A percentile compares a stretch with the other conserved stretches of the same genome.
Conservation (phyloP, 2,329 filamentous ascomycete species). For the Cladosporium sp. region DNA sequence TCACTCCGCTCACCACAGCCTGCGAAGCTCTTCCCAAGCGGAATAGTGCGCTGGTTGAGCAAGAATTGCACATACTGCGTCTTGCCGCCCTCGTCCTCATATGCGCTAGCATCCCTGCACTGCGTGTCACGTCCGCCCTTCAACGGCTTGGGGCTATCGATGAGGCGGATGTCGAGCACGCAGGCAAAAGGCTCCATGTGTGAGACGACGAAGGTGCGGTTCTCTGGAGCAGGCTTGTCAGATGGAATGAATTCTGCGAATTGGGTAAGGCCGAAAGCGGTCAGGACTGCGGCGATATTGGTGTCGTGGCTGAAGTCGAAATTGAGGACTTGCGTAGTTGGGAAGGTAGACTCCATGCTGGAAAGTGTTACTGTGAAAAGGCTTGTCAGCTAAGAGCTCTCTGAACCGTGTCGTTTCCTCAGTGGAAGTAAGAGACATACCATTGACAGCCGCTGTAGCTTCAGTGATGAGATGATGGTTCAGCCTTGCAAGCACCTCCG, state of each 20-base stretch:
- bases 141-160: constrained; percentile 65
- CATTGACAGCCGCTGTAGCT: constrained; percentile 54
- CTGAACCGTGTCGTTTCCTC: not conserved
- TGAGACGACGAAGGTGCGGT: constrained; percentile 62
- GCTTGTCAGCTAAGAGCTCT: not conserved
- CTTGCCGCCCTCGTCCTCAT: constrained; percentile 50
- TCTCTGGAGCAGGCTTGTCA: constrained; percentile 54
- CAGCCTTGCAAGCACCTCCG: constrained; percentile 71
- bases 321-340: constrained; percentile 70
- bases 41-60: constrained; percentile 67
- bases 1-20: constrained; percentile 67
- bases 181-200: constrained; percentile 72
- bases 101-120: constrained; percentile 27
- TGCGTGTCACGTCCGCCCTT: constrained; percentile 49
- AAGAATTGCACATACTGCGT: constrained; percentile 74
- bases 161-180: constrained; percentile 71
- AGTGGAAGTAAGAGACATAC: constrained; percentile 25
- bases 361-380: constrained; percentile 58
- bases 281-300: constrained; percentile 59
- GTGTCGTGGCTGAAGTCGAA: constrained; percentile 79
- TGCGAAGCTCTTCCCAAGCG: constrained; percentile 64
- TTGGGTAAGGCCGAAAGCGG: constrained; percentile 71
- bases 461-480: constrained; percentile 57
- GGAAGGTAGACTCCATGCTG: constrained; percentile 67
- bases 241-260: constrained; percentile 63